phyloP scores from a whole-genome alignment of 2,329 filamentous ascomycete species.

The Metarhizium anisopliae region DNA sequence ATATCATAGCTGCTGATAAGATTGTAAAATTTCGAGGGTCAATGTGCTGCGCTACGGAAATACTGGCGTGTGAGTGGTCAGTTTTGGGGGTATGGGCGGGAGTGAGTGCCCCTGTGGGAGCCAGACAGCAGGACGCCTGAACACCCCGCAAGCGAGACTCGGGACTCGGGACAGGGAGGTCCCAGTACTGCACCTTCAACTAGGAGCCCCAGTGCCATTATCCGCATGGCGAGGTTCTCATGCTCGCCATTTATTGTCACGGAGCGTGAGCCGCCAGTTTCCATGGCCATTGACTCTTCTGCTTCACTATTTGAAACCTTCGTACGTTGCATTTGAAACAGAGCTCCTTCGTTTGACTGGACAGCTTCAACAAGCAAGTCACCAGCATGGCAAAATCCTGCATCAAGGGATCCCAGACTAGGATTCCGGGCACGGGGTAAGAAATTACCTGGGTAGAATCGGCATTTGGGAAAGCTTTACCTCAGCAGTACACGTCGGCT shows the following conservation, averaged over 20 bases:
- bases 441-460: not conserved
- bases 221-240: not conserved
- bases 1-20: conserved; percentile 3
- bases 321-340: not conserved
- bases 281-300: not conserved
- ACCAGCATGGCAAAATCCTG: not conserved
- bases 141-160: not conserved
- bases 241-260: no score
- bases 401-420: not conserved
- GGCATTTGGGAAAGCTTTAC: not conserved
- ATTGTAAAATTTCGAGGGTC: conserved; percentile 5
- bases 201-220: no score
- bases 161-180: no score
- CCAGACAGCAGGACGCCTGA: not conserved
- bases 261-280: no score
- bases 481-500: no score
- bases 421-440: not conserved
- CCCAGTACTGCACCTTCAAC: no score
- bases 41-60: no score
- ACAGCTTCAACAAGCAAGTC: no score
- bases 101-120: not conserved
- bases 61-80: not conserved
- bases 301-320: not conserved
- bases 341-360: no score
- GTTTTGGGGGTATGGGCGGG: not conserved